These are phyloP conservation scores for Inga laurina DNA, from an alignment of 306 rosid species.

Conservation along the genomic window DNA sequence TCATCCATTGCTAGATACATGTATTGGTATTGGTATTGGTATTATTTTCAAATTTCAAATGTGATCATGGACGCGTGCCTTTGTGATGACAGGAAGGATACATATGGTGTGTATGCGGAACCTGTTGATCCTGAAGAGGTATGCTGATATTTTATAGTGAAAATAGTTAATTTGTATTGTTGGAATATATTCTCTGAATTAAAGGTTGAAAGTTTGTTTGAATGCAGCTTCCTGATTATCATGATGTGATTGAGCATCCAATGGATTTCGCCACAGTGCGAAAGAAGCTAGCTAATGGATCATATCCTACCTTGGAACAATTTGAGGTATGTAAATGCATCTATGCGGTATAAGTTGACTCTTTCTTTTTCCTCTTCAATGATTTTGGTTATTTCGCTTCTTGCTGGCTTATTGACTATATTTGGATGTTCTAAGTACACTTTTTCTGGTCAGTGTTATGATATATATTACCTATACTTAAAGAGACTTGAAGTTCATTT, in stretches of 20 bases:
- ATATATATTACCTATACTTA: not conserved
- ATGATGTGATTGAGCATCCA: conserved; percentile 85
- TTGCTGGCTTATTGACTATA: conserved; percentile 3
- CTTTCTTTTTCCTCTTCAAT: not conserved
- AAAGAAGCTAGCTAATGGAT: conserved; percentile 75
- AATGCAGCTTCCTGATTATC: conserved; percentile 95
- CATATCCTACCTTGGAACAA: conserved; percentile 79
- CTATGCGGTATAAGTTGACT: not conserved
- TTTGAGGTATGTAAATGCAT: conserved; percentile 71
- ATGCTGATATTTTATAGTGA: conserved; percentile 19
- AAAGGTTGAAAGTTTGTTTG: conserved; percentile 36
- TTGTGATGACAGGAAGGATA: conserved; percentile 86
- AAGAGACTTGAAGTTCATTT: not conserved
- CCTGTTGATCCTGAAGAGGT: conserved; percentile 99
- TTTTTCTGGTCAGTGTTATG: not conserved
- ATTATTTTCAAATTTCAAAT: conserved; percentile 2
- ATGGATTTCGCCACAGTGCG: conserved; percentile 97
- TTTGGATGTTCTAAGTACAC: conserved; percentile 1
- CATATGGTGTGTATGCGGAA: conserved; percentile 93
- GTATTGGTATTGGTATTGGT: conserved; percentile 21
- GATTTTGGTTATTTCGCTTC: conserved; percentile 25
- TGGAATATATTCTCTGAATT: conserved; percentile 28
- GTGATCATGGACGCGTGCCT: conserved; percentile 13
- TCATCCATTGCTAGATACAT: conserved; percentile 9
- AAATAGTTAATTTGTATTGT: conserved; percentile 25